Percentiles rank a stretch among this genome's conserved stretches.
phyloP scores from a whole-genome alignment of 371 early-diverging fungal genomes.

The Encephalitozoon hellem region DNA sequence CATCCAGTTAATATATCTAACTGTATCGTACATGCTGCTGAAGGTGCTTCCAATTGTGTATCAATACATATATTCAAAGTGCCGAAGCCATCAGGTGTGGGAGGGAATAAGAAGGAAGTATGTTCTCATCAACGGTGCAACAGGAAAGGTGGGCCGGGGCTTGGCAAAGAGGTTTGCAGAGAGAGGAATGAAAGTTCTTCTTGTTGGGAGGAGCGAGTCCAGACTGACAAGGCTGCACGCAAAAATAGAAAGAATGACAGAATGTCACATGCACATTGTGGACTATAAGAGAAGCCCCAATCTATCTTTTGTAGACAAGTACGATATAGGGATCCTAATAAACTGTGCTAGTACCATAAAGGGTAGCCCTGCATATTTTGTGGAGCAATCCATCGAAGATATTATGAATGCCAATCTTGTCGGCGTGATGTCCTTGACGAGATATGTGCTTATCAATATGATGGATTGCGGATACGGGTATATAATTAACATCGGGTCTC shows the following conservation, averaged over 20 bases:
- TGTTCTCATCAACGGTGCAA: constrained; percentile 78
- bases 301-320: constrained; percentile 18
- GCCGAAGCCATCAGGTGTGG: constrained; percentile 11
- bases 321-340: constrained; percentile 44
- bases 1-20: neutral
- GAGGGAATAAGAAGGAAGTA: neutral
- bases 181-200: constrained; percentile 71
- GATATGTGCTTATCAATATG: constrained; percentile 51
- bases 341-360: constrained; percentile 45
- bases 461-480: constrained; percentile 66
- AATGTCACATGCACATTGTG: constrained; percentile 68
- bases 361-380: constrained; percentile 66
- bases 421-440: constrained; percentile 72
- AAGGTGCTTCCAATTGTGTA: neutral
- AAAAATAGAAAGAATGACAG: constrained; percentile 65
- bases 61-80: neutral
- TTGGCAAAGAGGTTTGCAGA: constrained; percentile 78
- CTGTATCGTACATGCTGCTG: neutral
- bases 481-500: constrained; percentile 82
- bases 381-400: constrained; percentile 64
- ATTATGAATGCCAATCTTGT: constrained; percentile 78
- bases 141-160: constrained; percentile 89
- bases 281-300: constrained; percentile 66
- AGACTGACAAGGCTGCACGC: constrained; percentile 71
- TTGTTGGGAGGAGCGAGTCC: constrained; percentile 72